These are phyloP conservation scores for Pythium scleroteichum DNA, from an alignment of 352 stramenopile species.

Conservation along the genomic window DNA sequence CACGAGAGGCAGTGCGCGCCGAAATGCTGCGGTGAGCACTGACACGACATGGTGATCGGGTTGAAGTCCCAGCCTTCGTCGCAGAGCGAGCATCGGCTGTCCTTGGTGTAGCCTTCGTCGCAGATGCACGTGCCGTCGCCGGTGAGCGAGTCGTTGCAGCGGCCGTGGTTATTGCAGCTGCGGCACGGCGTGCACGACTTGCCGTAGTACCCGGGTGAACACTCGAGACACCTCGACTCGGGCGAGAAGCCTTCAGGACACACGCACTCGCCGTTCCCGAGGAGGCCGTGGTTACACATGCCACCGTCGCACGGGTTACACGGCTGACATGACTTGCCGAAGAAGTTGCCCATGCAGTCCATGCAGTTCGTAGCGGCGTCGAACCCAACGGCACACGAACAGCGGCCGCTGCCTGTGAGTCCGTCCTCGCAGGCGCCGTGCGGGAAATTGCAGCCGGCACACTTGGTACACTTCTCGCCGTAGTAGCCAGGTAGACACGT, in stretches of 20 bases:
- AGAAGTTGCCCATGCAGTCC: slow-evolving; percentile 87
- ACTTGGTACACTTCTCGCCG: slow-evolving; percentile 69
- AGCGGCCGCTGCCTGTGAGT: slow-evolving; percentile 72
- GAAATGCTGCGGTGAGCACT: slow-evolving; percentile 84
- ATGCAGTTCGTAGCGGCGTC: slow-evolving; percentile 71
- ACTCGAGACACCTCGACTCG: slow-evolving; percentile 76
- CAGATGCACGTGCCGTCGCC: slow-evolving; percentile 82
- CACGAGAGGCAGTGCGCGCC: slow-evolving; percentile 76
- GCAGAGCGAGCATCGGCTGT: slow-evolving; percentile 75
- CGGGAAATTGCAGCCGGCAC: slow-evolving; percentile 81
- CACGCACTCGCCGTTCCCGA: slow-evolving; percentile 77
- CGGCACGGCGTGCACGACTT: slow-evolving; percentile 74
- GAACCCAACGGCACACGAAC: slow-evolving; percentile 84
- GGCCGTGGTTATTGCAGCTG: slow-evolving; percentile 82
- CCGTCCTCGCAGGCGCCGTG: slow-evolving; percentile 86
- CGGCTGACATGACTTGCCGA: slow-evolving; percentile 60
- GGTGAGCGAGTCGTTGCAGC: slow-evolving; percentile 66
- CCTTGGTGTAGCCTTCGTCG: slow-evolving; percentile 79
- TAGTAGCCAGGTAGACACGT: slow-evolving; percentile 81
- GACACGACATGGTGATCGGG: slow-evolving; percentile 82
- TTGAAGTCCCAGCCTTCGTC: slow-evolving; percentile 89
- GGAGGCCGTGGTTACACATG: slow-evolving; percentile 75
- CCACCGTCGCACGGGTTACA: slow-evolving; percentile 83
- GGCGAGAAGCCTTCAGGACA: slow-evolving; percentile 78
- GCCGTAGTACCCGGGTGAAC: slow-evolving; percentile 68